Conservation (phyloP, 139 green algal genomes). For the Microglena sp. region DNA sequence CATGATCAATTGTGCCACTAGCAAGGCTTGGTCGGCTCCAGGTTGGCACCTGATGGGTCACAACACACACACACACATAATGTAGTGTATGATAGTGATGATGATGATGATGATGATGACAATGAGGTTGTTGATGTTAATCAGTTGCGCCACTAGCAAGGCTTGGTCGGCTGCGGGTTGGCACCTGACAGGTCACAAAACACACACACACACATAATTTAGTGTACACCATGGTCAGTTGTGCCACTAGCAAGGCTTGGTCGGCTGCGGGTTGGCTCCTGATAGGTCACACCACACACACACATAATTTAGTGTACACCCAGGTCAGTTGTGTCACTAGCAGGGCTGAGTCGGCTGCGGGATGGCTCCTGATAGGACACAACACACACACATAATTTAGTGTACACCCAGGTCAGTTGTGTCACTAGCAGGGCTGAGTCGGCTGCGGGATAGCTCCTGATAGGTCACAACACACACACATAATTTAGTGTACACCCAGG, state of each 20-base stretch:
- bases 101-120: neutral
- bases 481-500: no score
- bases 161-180: slow-evolving; percentile 2
- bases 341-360: no score
- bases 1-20: slow-evolving; percentile 27
- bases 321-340: no score
- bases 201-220: neutral
- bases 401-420: no score
- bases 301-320: no score
- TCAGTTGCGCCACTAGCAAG: slow-evolving; percentile 24
- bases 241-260: slow-evolving; percentile 25
- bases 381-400: no score
- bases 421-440: no score
- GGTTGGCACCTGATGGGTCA: neutral
- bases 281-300: neutral
- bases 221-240: slow-evolving; percentile 30
- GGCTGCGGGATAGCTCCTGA: no score
- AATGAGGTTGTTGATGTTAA: neutral
- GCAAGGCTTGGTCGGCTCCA: slow-evolving; percentile 17
- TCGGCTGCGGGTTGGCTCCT: slow-evolving; percentile 7
- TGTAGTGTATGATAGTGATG: no score
- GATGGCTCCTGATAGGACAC: no score
- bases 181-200: neutral
- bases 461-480: no score
- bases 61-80: neutral